phyloP scores from a whole-genome alignment of 139 green algal genomes.

The Nannochloris sp. region DNA sequence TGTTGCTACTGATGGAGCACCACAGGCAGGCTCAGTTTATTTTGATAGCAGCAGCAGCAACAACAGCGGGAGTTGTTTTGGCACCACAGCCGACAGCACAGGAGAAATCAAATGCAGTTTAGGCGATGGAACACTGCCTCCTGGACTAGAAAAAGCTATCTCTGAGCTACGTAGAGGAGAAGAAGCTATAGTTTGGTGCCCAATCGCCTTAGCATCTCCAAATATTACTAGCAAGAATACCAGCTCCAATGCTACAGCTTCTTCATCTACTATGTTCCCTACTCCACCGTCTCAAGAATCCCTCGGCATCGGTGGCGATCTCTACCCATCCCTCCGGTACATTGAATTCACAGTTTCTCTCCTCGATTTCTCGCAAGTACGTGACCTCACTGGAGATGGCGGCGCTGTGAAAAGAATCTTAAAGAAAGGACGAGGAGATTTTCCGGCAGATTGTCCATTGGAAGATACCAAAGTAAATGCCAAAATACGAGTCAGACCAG shows the following conservation, averaged over 20 bases:
- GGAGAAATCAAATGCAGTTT: background rate
- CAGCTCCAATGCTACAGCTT: no score
- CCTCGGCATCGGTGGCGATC: background rate
- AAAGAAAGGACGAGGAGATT: constrained; percentile 59
- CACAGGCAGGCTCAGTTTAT: background rate
- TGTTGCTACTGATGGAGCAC: background rate
- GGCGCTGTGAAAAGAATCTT: constrained; percentile 56
- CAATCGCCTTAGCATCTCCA: background rate
- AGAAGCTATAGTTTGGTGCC: constrained; percentile 16
- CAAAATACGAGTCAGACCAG: background rate
- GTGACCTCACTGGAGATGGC: constrained; percentile 70
- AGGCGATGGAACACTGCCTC: constrained; percentile 5
- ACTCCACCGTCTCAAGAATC: no score
- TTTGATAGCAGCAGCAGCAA: no score
- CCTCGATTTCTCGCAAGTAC: constrained; percentile 36
- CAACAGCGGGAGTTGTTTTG: no score
- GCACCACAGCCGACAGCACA: no score
- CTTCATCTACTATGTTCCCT: no score
- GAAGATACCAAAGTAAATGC: constrained; percentile 61
- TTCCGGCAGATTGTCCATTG: constrained; percentile 76
- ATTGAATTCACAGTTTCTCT: background rate
- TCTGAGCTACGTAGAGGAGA: constrained; percentile 14
- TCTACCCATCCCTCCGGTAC: background rate
- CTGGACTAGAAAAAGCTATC: constrained; percentile 16
- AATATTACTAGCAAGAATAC: no score